A percentile compares a stretch with the other conserved stretches of the same genome.
Conservation (phyloP, 1,139 yeast genomes). For the Blastobotrys capitulatus region DNA sequence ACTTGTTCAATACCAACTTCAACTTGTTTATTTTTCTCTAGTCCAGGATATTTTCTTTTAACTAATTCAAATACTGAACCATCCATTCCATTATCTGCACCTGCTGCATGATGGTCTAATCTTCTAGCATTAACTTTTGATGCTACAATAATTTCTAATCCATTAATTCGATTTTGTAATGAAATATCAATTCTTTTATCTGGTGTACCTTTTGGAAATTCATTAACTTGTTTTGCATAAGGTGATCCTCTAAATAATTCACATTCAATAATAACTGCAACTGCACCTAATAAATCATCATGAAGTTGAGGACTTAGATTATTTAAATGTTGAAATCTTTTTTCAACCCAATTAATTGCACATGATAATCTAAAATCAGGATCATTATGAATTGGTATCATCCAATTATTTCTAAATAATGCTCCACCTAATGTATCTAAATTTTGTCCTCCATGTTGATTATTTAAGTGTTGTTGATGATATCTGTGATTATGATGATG, state of each 20-base stretch:
- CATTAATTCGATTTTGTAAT: constrained; percentile 1
- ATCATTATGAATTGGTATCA: constrained; percentile 3
- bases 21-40: constrained; percentile 4
- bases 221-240: background rate
- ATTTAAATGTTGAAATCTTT: background rate
- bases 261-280: constrained; percentile 7
- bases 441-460: background rate
- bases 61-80: constrained; percentile 8
- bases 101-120: constrained; percentile 9
- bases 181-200: background rate
- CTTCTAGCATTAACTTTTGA: constrained; percentile 5
- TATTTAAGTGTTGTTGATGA: background rate
- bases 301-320: background rate
- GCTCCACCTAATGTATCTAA: background rate
- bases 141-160: constrained; percentile 8
- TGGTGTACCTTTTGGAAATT: background rate
- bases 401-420: constrained; percentile 5
- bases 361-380: background rate
- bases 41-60: constrained; percentile 3
- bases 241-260: constrained; percentile 2
- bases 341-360: constrained; percentile 3
- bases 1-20: constrained; percentile 7
- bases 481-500: background rate
- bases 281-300: constrained; percentile 6
- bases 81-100: constrained; percentile 5